These are phyloP conservation scores for Periconia sp. DNA, from an alignment of 2,329 filamentous ascomycete genomes.

Conservation along the genomic window DNA sequence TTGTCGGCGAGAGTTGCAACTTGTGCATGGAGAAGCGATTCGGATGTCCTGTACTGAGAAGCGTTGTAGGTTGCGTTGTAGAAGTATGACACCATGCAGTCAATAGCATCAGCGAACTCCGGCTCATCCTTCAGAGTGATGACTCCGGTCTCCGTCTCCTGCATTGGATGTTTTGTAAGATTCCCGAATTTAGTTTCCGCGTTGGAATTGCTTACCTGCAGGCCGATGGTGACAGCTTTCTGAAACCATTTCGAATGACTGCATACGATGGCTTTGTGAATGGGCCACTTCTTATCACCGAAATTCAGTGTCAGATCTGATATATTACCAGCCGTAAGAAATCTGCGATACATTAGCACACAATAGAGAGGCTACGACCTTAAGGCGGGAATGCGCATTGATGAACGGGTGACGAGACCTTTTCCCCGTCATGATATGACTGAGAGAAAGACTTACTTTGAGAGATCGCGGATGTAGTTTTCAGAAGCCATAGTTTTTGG, in stretches of 20 bases:
- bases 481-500: no score
- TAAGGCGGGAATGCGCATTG: no score
- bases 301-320: no score
- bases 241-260: constrained; percentile 25
- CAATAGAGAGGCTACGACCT: no score
- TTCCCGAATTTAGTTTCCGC: background rate
- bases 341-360: no score
- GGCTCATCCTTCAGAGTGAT: constrained; percentile 19
- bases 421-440: no score
- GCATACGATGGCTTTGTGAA: constrained; percentile 21
- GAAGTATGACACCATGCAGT: constrained; percentile 27
- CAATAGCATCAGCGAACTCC: constrained; percentile 19
- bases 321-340: no score
- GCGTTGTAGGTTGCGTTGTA: constrained; percentile 16
- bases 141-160: constrained; percentile 18
- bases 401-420: no score
- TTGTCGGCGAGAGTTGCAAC: constrained; percentile 22
- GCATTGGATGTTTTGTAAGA: background rate
- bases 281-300: background rate
- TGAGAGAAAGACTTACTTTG: no score
- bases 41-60: constrained; percentile 8
- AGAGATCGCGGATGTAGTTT: no score
- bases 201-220: constrained; percentile 12
- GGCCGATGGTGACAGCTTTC: constrained; percentile 17
- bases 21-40: constrained; percentile 22